These are phyloP conservation scores for Phylloporus arenicola DNA, from an alignment of 768 basidiomycete species.

Conservation along the genomic window DNA sequence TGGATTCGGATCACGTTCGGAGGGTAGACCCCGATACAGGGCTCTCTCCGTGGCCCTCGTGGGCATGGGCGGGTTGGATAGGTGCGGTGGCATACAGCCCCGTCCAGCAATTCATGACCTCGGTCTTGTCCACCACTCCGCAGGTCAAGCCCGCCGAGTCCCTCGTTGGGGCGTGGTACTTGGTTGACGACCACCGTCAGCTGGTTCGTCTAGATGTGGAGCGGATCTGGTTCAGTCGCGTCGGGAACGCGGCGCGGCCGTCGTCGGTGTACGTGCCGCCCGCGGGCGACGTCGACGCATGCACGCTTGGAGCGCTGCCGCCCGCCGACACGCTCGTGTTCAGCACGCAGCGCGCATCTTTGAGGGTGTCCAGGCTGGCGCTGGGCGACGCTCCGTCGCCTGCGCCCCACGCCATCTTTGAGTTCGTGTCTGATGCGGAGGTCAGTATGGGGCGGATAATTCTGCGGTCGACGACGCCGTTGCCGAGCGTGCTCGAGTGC, in stretches of 20 bases:
- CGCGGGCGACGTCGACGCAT: neutral
- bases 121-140: neutral
- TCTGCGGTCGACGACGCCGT: neutral
- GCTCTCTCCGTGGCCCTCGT: neutral
- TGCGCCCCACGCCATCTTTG: neutral
- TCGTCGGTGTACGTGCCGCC: neutral
- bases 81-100: neutral
- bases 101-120: no score
- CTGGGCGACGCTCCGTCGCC: neutral
- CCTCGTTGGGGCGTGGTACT: neutral
- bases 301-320: neutral
- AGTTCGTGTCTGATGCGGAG: neutral
- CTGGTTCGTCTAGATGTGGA: neutral
- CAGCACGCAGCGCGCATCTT: neutral
- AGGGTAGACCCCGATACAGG: neutral
- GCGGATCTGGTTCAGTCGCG: neutral
- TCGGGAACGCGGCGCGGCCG: neutral
- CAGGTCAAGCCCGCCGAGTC: neutral
- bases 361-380: neutral
- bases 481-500: neutral
- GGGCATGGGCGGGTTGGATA: conserved; percentile 6
- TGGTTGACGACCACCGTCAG: neutral
- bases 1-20: neutral
- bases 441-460: neutral
- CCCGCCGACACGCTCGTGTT: neutral